Evolutionary conservation across 2,329 filamentous ascomycete genomes (phyloP).

Genomic region (Fusarium anguioides): DNA sequence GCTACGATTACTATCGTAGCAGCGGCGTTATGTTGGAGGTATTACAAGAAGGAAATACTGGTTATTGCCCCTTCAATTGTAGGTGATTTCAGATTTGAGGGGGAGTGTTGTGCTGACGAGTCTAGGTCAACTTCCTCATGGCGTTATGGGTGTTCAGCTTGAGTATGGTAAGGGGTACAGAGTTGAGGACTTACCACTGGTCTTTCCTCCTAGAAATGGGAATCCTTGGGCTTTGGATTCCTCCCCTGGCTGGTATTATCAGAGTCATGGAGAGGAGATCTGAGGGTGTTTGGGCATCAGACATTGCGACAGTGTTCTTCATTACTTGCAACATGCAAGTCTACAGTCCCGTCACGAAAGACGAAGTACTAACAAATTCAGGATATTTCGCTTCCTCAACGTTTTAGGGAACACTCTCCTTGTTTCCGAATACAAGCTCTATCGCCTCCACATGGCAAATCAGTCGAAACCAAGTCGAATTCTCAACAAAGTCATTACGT

Average conservation of each 20-base stretch:
- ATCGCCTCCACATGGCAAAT: conserved; percentile 50
- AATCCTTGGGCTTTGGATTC: conserved; percentile 43
- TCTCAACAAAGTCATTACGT: conserved; percentile 45
- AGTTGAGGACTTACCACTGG: conserved; percentile 54
- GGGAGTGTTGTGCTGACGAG: not conserved
- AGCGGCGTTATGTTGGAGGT: conserved; percentile 53
- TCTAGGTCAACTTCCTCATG: conserved; percentile 53
- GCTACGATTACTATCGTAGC: conserved; percentile 51
- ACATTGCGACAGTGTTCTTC: conserved; percentile 50
- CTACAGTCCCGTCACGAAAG: too few species aligned
- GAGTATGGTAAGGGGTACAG: conserved; percentile 49
- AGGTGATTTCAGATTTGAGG: conserved; percentile 13
- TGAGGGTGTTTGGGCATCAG: conserved; percentile 22
- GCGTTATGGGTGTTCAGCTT: conserved; percentile 51
- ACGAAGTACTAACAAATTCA: conserved; percentile 30
- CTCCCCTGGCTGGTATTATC: conserved; percentile 43
- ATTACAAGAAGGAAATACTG: conserved; percentile 47
- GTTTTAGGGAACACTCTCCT: conserved; percentile 53
- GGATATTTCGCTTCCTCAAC: conserved; percentile 54
- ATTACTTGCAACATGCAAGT: conserved; percentile 55
- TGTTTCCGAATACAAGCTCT: conserved; percentile 53
- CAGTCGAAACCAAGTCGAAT: conserved; percentile 41
- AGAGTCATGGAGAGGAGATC: conserved; percentile 21
- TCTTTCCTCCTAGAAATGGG: conserved; percentile 51
- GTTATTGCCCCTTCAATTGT: conserved; percentile 52